Base-by-base conservation (phyloP, 371 early-diverging fungal species). In the Mucor piriformis region DNA sequence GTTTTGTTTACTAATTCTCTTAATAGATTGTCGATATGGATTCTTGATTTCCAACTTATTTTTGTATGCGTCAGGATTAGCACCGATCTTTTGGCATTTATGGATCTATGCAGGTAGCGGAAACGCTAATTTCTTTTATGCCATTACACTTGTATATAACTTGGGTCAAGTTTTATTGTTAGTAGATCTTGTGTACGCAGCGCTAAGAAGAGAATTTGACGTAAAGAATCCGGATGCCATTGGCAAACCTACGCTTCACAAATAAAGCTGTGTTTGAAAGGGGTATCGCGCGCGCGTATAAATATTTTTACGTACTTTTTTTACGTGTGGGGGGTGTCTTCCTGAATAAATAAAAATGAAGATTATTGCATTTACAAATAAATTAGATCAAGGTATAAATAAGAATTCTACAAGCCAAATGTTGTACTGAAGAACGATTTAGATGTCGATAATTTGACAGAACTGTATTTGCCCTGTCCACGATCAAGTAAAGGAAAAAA, bases 91-190 rank as follows among this genome's bases (percentile, higher is more conserved):
- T 63, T 93, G 93, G 90, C 85, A 94, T 60, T 74, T 96, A 40
- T 98, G 97, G 97, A 85, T 96, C 32, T 93, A 93, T 73, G 86
- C 89, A 15, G 96, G 95, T 7, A 90, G 91, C 55, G 98, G 97
- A 21, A 98, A 98, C 77, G 95, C 96, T 54, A 98, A 98, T 73
- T 98, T 97, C 69, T 96, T 92, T 69, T 98, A 96, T 64, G 95
- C 97, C 8, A 94, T 95, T 18, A 96, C 95, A 2, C 83, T 98
- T 35, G 93, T 96, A 0, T 93, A 90, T 56, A 89, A 87, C 11
- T 76, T 95, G 24, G 92, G 92, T 2, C 93, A 92, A 66, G 87
- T 95, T 27, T 67, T 92, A 23, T 69, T 94, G 50, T 66, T 95
- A 34, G 84, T 91, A 15, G 97, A 97, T 64, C 50, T 90, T 27